phyloP scores from a whole-genome alignment of 768 basidiomycete genomes.

The Auricularia cornea region DNA sequence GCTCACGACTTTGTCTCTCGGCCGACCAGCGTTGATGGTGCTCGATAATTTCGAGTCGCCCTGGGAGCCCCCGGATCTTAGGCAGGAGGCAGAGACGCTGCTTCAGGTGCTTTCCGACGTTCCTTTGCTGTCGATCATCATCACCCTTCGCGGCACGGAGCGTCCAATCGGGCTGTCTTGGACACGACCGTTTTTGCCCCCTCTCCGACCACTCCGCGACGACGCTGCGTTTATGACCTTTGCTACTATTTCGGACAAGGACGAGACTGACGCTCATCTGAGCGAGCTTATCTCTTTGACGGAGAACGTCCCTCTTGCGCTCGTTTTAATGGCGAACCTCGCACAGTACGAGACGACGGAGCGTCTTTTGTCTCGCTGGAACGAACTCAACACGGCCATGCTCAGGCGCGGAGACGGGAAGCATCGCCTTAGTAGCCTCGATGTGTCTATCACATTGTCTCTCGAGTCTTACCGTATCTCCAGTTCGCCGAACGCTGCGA shows the following conservation, averaged over 20 bases:
- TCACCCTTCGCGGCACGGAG: neutral
- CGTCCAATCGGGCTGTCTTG: neutral
- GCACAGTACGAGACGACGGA: neutral
- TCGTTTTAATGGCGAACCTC: neutral
- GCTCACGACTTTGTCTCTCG: neutral
- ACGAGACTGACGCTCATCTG: neutral
- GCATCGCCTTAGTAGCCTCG: neutral
- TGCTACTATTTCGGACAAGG: neutral
- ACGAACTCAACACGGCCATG: neutral
- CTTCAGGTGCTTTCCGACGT: neutral
- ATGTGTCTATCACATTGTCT: neutral
- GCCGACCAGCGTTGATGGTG: constrained; percentile 9
- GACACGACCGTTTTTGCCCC: neutral
- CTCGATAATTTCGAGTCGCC: neutral
- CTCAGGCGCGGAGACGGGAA: neutral
- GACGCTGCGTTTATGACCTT: neutral
- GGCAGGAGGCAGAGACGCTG: neutral
- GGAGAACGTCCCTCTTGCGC: neutral
- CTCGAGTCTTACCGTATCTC: neutral
- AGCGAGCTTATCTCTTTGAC: neutral
- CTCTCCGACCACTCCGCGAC: neutral
- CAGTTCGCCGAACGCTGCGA: neutral
- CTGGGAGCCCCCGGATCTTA: neutral
- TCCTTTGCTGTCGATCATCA: neutral
- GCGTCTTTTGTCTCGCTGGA: neutral